phyloP scores from a whole-genome alignment of 768 basidiomycete genomes.

The Imleria badia region DNA sequence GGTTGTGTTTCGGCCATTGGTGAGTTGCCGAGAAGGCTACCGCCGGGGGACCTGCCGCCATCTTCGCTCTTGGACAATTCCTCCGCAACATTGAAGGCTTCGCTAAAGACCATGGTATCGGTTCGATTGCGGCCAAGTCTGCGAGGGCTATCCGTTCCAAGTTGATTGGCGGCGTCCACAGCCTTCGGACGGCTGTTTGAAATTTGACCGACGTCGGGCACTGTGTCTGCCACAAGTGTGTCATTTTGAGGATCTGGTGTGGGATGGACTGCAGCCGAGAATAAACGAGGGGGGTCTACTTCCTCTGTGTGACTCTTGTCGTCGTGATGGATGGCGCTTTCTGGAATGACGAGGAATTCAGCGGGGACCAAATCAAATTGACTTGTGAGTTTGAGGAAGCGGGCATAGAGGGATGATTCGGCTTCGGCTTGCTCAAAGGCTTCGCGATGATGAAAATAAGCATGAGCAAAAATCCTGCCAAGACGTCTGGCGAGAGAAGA shows the following conservation, averaged over 20 bases:
- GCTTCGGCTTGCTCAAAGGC: slow-evolving; percentile 88
- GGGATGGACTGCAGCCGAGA: slow-evolving; percentile 41
- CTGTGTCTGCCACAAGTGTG: slow-evolving; percentile 2
- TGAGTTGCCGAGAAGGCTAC: slow-evolving; percentile 11
- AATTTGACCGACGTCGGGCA: slow-evolving; percentile 7
- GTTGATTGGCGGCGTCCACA: slow-evolving; percentile 11
- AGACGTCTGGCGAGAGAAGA: slow-evolving; percentile 86
- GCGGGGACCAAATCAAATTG: slow-evolving; percentile 79
- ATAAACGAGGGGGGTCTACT: slow-evolving; percentile 40
- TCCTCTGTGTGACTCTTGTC: slow-evolving; percentile 27
- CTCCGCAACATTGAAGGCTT: slow-evolving; percentile 38
- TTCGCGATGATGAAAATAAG: slow-evolving; percentile 93
- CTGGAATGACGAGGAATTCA: slow-evolving; percentile 82
- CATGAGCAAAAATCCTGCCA: slow-evolving; percentile 94
- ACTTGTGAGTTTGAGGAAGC: slow-evolving; percentile 81
- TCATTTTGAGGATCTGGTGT: slow-evolving; percentile 12
- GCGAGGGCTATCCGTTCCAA: slow-evolving; percentile 40
- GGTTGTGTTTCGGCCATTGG: slow-evolving; percentile 13
- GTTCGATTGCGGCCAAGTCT: slow-evolving; percentile 57
- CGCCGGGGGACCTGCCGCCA: neutral
- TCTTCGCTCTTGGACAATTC: slow-evolving; percentile 34
- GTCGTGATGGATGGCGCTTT: slow-evolving; percentile 35
- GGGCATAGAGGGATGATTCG: slow-evolving; percentile 86
- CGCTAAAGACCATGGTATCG: slow-evolving; percentile 73
- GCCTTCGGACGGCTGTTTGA: slow-evolving; percentile 20